phyloP scores from a whole-genome alignment of 2,329 filamentous ascomycete genomes.

The Neopestalotiopsis sp. region DNA sequence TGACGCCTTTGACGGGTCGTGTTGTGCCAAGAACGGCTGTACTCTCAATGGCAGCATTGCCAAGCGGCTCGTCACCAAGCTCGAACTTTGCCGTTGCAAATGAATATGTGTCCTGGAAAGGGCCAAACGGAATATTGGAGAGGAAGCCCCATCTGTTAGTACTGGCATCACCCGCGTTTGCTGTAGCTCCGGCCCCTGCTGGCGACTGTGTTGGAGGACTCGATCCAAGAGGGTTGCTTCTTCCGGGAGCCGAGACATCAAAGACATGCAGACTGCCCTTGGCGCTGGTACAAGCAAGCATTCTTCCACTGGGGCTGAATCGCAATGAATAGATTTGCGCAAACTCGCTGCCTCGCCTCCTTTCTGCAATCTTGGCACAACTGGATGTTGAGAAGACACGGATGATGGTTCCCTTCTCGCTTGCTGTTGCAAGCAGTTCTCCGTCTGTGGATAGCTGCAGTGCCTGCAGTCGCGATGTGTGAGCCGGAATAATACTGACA shows the following conservation, averaged over 20 bases:
- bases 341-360: constrained; percentile 86
- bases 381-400: constrained; percentile 83
- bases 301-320: constrained; percentile 80
- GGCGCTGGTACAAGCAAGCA: constrained; percentile 92
- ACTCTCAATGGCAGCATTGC: constrained; percentile 48
- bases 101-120: constrained; percentile 90
- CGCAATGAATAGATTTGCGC: constrained; percentile 86
- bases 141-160: constrained; percentile 85
- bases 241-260: constrained; percentile 70
- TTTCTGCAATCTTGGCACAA: constrained; percentile 80
- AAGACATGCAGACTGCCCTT: constrained; percentile 96
- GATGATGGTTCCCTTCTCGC: constrained; percentile 87
- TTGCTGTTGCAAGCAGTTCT: constrained; percentile 84
- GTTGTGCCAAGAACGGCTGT: constrained; percentile 51
- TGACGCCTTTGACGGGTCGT: constrained; percentile 77
- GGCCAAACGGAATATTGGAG: constrained; percentile 82
- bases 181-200: constrained; percentile 21
- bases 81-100: constrained; percentile 83
- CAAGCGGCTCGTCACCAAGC: constrained; percentile 73
- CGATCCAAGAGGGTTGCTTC: no score
- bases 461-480: constrained; percentile 78
- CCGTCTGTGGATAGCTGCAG: constrained; percentile 82
- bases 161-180: constrained; percentile 47
- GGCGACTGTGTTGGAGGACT: not conserved
- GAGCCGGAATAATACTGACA: constrained; percentile 92